Conservation (phyloP, 2,329 filamentous ascomycete genomes). For the Diaporthe destruens region DNA sequence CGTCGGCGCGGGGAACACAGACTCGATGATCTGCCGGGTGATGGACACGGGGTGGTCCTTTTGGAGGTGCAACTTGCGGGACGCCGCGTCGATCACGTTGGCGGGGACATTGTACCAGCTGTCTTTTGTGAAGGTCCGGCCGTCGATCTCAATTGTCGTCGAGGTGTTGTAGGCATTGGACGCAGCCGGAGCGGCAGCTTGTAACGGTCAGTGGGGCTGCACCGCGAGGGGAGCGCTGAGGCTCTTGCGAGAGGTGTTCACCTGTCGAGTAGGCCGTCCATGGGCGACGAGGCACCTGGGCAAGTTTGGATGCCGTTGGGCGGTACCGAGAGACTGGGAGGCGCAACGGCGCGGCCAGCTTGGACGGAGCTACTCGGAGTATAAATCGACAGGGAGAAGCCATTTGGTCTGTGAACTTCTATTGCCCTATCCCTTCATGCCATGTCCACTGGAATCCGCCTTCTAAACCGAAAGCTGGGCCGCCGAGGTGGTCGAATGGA, state of each 20-base stretch:
- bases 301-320: slow-evolving; percentile 12
- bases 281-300: slow-evolving; percentile 21
- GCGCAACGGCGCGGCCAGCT: slow-evolving; percentile 18
- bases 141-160: slow-evolving; percentile 68
- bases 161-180: slow-evolving; percentile 42
- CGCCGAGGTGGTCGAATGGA: not conserved
- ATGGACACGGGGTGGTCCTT: slow-evolving; percentile 91
- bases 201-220: slow-evolving; percentile 42
- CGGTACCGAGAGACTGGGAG: slow-evolving; percentile 15
- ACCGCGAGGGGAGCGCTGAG: slow-evolving; percentile 5
- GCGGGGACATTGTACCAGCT: slow-evolving; percentile 86
- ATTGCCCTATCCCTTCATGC: slow-evolving; percentile 27
- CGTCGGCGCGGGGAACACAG: slow-evolving; percentile 79
- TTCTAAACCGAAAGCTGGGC: slow-evolving; percentile 6
- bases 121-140: slow-evolving; percentile 75
- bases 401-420: slow-evolving; percentile 34
- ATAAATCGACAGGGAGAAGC: slow-evolving; percentile 38
- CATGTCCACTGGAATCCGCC: slow-evolving; percentile 28
- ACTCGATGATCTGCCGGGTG: slow-evolving; percentile 92
- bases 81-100: slow-evolving; percentile 80
- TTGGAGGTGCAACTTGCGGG: slow-evolving; percentile 88
- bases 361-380: slow-evolving; percentile 27
- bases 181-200: slow-evolving; percentile 41
- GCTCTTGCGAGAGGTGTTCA: slow-evolving; percentile 30
- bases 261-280: slow-evolving; percentile 40